Conservation (phyloP, 306 rosid genomes). For the Begonia peltatifolia region DNA sequence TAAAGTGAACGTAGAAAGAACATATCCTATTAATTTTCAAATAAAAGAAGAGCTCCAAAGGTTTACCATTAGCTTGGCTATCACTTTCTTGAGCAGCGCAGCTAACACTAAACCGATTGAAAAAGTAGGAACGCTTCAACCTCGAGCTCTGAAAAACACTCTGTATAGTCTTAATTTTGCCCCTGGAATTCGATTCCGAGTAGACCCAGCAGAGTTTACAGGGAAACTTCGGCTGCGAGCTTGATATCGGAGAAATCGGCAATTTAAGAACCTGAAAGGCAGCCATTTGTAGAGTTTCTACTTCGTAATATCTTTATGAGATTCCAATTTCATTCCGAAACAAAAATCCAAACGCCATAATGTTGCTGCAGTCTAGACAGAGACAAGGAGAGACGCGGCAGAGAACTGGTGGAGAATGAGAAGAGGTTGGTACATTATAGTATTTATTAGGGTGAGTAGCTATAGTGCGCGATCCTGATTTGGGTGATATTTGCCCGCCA, state of each 20-base stretch:
- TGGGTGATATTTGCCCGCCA: too few species aligned
- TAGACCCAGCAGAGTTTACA: constrained; percentile 27
- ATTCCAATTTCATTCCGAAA: constrained; percentile 13
- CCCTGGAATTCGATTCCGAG: constrained; percentile 18
- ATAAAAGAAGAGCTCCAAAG: constrained; percentile 1
- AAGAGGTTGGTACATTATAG: background rate
- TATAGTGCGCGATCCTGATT: too few species aligned
- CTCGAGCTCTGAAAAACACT: constrained; percentile 13
- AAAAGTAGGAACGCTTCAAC: constrained; percentile 12
- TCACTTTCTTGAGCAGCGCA: constrained; percentile 29
- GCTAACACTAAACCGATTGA: constrained; percentile 23
- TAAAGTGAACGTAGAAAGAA: background rate
- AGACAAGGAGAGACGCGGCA: background rate
- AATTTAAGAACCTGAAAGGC: constrained; percentile 42
- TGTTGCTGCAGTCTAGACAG: background rate
- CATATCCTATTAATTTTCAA: too few species aligned
- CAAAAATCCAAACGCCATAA: constrained; percentile 11
- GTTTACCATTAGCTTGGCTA: constrained; percentile 25
- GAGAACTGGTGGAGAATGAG: background rate
- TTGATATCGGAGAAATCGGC: constrained; percentile 35
- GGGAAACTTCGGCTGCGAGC: constrained; percentile 32
- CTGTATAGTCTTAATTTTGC: constrained; percentile 22
- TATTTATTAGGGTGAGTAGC: too few species aligned
- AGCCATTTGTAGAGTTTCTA: constrained; percentile 35
- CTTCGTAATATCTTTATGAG: constrained; percentile 5